Base-by-base conservation (phyloP, 202 grass and related monocot genomes). In the Saccharum hybrid region DNA sequence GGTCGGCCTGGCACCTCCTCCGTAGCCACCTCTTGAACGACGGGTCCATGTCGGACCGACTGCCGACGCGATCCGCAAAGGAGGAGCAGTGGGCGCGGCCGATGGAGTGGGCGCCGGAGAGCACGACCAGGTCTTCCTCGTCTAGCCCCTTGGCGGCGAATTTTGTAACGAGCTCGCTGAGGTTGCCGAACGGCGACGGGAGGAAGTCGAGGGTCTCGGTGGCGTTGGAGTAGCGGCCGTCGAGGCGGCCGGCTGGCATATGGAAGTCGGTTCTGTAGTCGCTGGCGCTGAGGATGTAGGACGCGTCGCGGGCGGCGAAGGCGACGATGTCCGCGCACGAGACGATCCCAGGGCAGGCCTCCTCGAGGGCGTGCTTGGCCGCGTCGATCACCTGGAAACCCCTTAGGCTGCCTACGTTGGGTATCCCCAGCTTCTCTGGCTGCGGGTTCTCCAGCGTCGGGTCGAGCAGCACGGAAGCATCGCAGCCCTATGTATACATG, bases 261-360 rank as follows among this genome's bases (percentile, higher is more conserved):
- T 62, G 26, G 28, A 80, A 90, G 79, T 65, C 7, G 13, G 76
- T 26, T 13, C 7, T 68, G 63, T 76, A 63, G 12, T 48, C 10
- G 19, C 2, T 34, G 4, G 4, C 4, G 61, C 68, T 78, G 64
- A 85, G 83, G 30, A 85, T 41, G 88, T 65, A 73, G n/a, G 88
- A 79, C 0, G 86, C 83, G n/a, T 88, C 87, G 3, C 76, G 75
- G 3, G 80, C 86, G 0, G 87, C 84, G 49, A 89, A 86, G 57
- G 87, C 84, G 23, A 89, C 16, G 41, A 89, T 92, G 81, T 92
- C 90, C 0, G 90, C 80, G 40, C 87, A 92, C 26, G 84, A 89
- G 76, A 92, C 87, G 31, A 69, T 62, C 8, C 83, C 84, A 0
- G 79, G 75, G 86, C 90, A 92, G 15, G 61, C 61, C 2, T 30